Percentiles rank a stretch among this genome's conserved stretches.
Conservation (phyloP, 2,329 filamentous ascomycete genomes). For the Diplodia corticola region DNA sequence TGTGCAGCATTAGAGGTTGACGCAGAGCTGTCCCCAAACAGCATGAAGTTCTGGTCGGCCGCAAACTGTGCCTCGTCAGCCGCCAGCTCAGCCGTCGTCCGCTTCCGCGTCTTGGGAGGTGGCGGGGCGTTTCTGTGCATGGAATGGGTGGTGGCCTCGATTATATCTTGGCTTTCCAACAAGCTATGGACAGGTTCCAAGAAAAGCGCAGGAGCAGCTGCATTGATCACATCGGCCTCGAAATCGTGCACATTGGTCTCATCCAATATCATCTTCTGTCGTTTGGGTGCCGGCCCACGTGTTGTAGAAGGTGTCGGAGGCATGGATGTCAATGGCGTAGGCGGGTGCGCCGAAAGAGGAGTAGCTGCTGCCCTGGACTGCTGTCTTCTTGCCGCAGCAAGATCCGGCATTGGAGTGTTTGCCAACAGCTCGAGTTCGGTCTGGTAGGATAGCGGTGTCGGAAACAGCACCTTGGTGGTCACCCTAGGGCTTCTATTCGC, state of each 20-base stretch:
- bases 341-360: constrained; percentile 58
- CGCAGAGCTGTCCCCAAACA: constrained; percentile 83
- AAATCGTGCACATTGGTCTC: constrained; percentile 70
- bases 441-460: constrained; percentile 73
- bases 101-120: constrained; percentile 83
- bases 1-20: constrained; percentile 58
- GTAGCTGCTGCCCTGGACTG: constrained; percentile 47
- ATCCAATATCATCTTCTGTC: constrained; percentile 74
- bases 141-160: constrained; percentile 73
- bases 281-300: constrained; percentile 67
- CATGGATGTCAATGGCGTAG: constrained; percentile 59
- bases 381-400: constrained; percentile 50
- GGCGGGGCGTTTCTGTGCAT: constrained; percentile 76
- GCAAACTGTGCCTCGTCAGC: constrained; percentile 91
- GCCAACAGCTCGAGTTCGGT: constrained; percentile 76
- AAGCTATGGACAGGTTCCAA: constrained; percentile 72
- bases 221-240: constrained; percentile 73
- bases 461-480: constrained; percentile 75
- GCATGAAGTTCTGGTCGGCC: constrained; percentile 87
- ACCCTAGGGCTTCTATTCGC: constrained; percentile 46
- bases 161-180: constrained; percentile 68
- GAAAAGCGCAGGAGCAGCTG: constrained; percentile 72
- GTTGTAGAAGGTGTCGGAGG: constrained; percentile 60
- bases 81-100: constrained; percentile 90
- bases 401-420: constrained; percentile 62